These are phyloP conservation scores for Orbilia oligospora DNA, from an alignment of 2,329 filamentous ascomycete species.

Conservation along the genomic window DNA sequence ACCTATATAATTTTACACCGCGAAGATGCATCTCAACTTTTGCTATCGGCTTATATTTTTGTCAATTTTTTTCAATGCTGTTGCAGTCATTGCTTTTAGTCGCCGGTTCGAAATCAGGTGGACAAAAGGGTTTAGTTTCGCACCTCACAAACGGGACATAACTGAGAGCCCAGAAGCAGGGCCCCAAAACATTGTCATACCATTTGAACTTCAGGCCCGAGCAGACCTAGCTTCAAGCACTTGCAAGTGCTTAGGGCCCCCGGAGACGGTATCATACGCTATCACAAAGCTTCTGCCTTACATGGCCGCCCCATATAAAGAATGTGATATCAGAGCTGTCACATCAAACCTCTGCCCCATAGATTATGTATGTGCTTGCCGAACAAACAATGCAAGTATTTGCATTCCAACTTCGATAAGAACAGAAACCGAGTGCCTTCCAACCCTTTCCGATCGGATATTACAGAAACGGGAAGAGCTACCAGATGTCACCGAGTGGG, in stretches of 20 bases:
- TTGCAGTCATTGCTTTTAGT: too few relatives aligned
- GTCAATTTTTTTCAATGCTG: neutral
- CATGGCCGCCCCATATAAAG: slow-evolving; percentile 30
- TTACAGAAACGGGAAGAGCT: neutral
- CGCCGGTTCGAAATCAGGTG: too few relatives aligned
- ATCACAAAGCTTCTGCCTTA: neutral
- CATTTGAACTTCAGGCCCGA: neutral
- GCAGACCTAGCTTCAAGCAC: neutral
- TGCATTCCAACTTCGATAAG: slow-evolving; percentile 6
- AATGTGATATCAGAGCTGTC: neutral
- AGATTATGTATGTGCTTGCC: slow-evolving; percentile 29
- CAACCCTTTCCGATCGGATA: neutral
- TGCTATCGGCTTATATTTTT: neutral
- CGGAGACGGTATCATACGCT: neutral
- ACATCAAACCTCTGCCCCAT: slow-evolving; percentile 22
- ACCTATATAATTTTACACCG: neutral
- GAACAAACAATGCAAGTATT: slow-evolving; percentile 9
- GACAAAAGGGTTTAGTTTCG: too few relatives aligned
- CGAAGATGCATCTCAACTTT: neutral
- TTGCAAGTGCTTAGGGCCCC: neutral
- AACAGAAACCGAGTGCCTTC: neutral
- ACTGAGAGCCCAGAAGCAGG: neutral
- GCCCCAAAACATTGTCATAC: neutral
- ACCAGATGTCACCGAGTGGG: neutral
- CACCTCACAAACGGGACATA: too few relatives aligned